Conservation (phyloP, 139 green algal species). For the Spirogloea muscicola region DNA sequence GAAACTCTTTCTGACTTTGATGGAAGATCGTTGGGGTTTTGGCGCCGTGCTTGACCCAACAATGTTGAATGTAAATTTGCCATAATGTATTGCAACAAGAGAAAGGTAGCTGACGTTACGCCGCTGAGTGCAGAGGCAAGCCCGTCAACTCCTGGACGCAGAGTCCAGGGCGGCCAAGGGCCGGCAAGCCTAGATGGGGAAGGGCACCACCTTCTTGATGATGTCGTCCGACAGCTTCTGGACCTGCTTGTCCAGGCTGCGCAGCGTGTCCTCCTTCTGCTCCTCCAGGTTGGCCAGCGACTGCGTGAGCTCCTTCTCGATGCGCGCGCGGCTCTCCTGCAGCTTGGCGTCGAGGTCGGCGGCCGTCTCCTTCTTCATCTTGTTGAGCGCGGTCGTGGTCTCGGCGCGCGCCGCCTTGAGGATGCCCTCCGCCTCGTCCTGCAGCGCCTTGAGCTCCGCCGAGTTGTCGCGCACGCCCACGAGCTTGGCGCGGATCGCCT, state of each 20-base stretch:
- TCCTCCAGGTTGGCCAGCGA: conserved; percentile 43
- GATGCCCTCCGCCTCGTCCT: conserved; percentile 49
- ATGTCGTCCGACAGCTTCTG: conserved; percentile 46
- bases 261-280: conserved; percentile 42
- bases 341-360: conserved; percentile 45
- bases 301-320: conserved; percentile 51
- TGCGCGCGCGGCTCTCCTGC: conserved; percentile 24
- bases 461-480: conserved; percentile 53
- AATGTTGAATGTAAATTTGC: too few species aligned
- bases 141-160: too few species aligned
- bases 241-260: conserved; percentile 45
- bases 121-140: too few species aligned
- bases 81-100: too few species aligned
- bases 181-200: too few species aligned
- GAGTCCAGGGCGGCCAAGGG: too few species aligned
- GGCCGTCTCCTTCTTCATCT: conserved; percentile 44
- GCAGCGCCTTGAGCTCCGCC: conserved; percentile 47
- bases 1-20: too few species aligned
- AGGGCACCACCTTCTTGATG: conserved; percentile 50
- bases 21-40: too few species aligned
- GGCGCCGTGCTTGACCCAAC: too few species aligned
- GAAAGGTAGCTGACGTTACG: too few species aligned
- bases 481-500: conserved; percentile 52
- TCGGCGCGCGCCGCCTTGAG: conserved; percentile 48
- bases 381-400: conserved; percentile 11